phyloP scores from a whole-genome alignment of 352 stramenopile genomes.

The Phytophthora rubi region DNA sequence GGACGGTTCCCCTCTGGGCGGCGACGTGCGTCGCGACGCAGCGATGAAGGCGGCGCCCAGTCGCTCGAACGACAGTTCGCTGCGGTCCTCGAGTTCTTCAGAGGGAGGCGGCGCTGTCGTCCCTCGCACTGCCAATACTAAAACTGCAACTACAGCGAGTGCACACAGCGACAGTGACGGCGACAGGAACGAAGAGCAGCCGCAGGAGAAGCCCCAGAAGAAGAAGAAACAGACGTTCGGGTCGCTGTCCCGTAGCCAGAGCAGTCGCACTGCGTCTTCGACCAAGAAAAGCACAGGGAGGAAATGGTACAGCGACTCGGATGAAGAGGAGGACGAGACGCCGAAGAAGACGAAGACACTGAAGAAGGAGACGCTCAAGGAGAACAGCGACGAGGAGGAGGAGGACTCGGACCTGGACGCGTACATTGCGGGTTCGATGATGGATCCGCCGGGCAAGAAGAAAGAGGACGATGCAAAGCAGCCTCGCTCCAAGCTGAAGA shows the following conservation, averaged over 20 bases:
- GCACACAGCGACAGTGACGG: slow-evolving; percentile 3
- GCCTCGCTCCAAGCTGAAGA: slow-evolving; percentile 25
- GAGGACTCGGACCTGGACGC: slow-evolving; percentile 35
- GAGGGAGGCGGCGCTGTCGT: slow-evolving; percentile 19
- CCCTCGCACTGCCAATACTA: slow-evolving; percentile 8
- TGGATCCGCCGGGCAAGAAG: slow-evolving; percentile 16
- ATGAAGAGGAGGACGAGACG: slow-evolving; percentile 42
- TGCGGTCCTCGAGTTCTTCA: slow-evolving; percentile 24
- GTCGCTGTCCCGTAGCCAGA: slow-evolving; percentile 19
- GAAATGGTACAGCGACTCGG: slow-evolving; percentile 67
- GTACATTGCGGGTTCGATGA: slow-evolving; percentile 34
- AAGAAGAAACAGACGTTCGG: slow-evolving; percentile 24
- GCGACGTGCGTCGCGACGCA: slow-evolving; percentile 23
- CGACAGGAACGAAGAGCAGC: slow-evolving; percentile 3
- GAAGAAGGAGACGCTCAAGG: slow-evolving; percentile 16
- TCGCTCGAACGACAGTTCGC: slow-evolving; percentile 26
- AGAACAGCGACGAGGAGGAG: slow-evolving; percentile 26
- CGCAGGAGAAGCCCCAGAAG: slow-evolving; percentile 14
- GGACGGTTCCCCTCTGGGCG: slow-evolving; percentile 32
- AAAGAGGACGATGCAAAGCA: slow-evolving; percentile 18
- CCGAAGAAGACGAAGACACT: slow-evolving; percentile 14
- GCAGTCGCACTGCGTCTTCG: slow-evolving; percentile 21
- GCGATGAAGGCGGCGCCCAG: slow-evolving; percentile 17
- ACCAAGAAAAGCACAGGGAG: slow-evolving; percentile 36
- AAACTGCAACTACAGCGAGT: background rate